Evolutionary conservation across 2,329 filamentous ascomycete species (phyloP).

Genomic region (Huntiella moniliformis): DNA sequence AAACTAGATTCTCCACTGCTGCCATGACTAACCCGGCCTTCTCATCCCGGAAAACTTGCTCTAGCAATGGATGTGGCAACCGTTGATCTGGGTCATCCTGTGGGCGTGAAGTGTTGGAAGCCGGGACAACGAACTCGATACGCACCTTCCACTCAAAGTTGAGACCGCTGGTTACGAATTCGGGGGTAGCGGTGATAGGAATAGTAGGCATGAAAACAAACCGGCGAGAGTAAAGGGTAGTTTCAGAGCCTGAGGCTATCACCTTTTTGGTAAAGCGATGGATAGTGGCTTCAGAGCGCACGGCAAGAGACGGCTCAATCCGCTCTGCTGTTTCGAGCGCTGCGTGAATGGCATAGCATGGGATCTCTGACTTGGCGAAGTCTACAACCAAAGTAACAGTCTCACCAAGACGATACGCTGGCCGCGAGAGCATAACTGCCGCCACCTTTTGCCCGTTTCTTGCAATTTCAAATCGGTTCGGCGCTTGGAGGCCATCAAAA

Average conservation of each 20-base stretch:
- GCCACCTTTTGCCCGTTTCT: conserved; percentile 83
- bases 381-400: conserved; percentile 69
- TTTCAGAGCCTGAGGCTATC: conserved; percentile 61
- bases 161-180: conserved; percentile 79
- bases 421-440: conserved; percentile 72
- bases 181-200: conserved; percentile 66
- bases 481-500: conserved; percentile 50
- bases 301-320: conserved; percentile 59
- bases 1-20: conserved; percentile 57
- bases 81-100: conserved; percentile 11
- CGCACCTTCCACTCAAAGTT: conserved; percentile 74
- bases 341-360: conserved; percentile 70
- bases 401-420: conserved; percentile 78
- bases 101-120: not conserved
- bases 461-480: conserved; percentile 91
- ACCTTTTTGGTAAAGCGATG: conserved; percentile 70
- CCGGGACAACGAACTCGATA: conserved; percentile 77
- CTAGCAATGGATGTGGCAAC: conserved; percentile 40
- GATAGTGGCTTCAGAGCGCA: conserved; percentile 72
- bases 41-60: conserved; percentile 63
- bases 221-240: conserved; percentile 60
- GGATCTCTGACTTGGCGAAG: conserved; percentile 57
- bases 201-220: conserved; percentile 70
- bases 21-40: conserved; percentile 55
- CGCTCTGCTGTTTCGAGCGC: conserved; percentile 76